phyloP scores from a whole-genome alignment of 208 protist genomes.

The Trypanosoma lewisi region DNA sequence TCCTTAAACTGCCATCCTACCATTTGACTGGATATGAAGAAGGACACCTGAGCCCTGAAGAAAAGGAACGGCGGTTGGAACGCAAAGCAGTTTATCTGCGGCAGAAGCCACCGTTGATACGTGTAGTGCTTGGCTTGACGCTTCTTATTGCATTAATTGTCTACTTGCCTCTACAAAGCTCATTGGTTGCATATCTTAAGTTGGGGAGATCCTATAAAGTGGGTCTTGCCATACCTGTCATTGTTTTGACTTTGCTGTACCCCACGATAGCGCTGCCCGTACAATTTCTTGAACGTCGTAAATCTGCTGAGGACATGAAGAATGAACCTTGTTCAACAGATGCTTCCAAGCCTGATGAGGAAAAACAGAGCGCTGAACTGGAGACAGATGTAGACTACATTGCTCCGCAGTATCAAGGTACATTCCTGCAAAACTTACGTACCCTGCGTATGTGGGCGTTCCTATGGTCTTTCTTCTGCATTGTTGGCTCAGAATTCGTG shows the following conservation, averaged over 20 bases:
- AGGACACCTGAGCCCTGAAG: no score
- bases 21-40: constrained; percentile 38
- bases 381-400: constrained; percentile 17
- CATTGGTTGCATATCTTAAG: constrained; percentile 37
- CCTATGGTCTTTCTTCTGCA: constrained; percentile 25
- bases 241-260: background rate
- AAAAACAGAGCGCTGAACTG: background rate
- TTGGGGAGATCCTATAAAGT: constrained; percentile 21
- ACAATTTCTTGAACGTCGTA: constrained; percentile 17
- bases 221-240: constrained; percentile 8
- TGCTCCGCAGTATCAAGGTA: constrained; percentile 21
- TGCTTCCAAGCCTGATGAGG: no score
- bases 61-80: constrained; percentile 24
- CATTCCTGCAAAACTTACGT: constrained; percentile 21
- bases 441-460: constrained; percentile 18
- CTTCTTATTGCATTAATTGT: constrained; percentile 18
- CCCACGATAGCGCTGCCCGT: constrained; percentile 14
- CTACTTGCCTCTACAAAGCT: constrained; percentile 35
- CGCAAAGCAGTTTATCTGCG: constrained; percentile 33
- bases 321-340: background rate
- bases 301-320: background rate
- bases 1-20: constrained; percentile 60
- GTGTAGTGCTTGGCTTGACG: constrained; percentile 19
- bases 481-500: constrained; percentile 24
- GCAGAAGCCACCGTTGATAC: constrained; percentile 19